Percentiles rank a stretch among this genome's conserved stretches.
Conservation (phyloP, 2,329 filamentous ascomycete species). For the Nakataea oryzae region DNA sequence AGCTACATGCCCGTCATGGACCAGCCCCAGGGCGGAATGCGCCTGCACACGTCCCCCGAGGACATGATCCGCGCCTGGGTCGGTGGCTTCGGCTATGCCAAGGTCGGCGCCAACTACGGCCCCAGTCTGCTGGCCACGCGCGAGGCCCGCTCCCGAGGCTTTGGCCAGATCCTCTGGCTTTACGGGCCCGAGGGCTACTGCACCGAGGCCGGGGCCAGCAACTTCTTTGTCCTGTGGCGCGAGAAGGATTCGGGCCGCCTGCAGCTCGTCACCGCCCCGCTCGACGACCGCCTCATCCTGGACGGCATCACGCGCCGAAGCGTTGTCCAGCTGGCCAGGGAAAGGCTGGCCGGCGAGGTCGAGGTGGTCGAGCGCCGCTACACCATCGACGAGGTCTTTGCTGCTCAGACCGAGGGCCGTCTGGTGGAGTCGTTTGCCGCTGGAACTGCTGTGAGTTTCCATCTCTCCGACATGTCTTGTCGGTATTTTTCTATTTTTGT, state of each 20-base stretch:
- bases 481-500: constrained; percentile 9
- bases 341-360: constrained; percentile 46
- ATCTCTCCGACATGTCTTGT: background rate
- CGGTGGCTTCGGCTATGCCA: constrained; percentile 84
- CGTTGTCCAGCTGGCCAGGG: constrained; percentile 60
- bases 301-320: constrained; percentile 81
- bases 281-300: constrained; percentile 75
- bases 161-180: constrained; percentile 88
- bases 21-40: constrained; percentile 46
- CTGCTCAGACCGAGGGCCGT: constrained; percentile 64
- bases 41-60: constrained; percentile 66
- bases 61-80: constrained; percentile 89
- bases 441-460: constrained; percentile 65
- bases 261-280: constrained; percentile 72
- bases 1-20: constrained; percentile 51
- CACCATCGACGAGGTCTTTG: constrained; percentile 66
- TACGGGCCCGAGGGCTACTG: constrained; percentile 69
- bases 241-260: constrained; percentile 46
- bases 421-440: constrained; percentile 78
- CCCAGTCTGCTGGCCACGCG: constrained; percentile 69
- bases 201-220: constrained; percentile 84
- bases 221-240: constrained; percentile 82
- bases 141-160: constrained; percentile 64
- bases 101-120: constrained; percentile 90
- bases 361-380: constrained; percentile 77